Conservation (phyloP, 2,329 filamentous ascomycete species). For the Aspergillus hiratsukae region DNA sequence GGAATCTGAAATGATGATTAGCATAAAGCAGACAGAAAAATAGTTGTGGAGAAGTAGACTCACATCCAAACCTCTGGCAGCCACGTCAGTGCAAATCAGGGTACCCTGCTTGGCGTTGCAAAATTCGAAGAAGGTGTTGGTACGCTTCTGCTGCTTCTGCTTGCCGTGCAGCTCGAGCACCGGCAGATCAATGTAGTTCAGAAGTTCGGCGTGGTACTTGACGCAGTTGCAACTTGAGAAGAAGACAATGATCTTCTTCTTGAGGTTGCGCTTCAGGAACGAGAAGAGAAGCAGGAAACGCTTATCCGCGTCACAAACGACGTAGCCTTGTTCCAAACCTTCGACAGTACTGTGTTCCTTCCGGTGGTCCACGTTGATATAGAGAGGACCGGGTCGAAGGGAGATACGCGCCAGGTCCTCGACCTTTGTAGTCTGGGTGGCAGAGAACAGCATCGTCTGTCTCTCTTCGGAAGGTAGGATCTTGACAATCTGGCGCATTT, state of each 20-base stretch:
- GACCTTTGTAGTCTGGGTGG: conserved; percentile 97
- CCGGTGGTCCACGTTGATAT: conserved; percentile 92
- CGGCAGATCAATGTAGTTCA: conserved; percentile 95
- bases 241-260: conserved; percentile 98
- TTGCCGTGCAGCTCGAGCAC: conserved; percentile 87
- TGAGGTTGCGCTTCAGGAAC: conserved; percentile 84
- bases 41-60: conserved; percentile 25
- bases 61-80: conserved; percentile 85
- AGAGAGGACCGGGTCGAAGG: conserved; percentile 80
- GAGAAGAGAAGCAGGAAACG: conserved; percentile 91
- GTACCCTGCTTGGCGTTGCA: conserved; percentile 79
- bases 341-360: conserved; percentile 90
- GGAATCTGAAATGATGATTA: conserved; percentile 59
- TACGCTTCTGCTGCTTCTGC: conserved; percentile 98
- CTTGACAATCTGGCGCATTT: conserved; percentile 95
- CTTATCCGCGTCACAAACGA: conserved; percentile 88
- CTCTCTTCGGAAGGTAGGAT: conserved; percentile 81
- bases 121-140: conserved; percentile 98
- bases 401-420: conserved; percentile 95
- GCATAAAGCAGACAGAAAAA: conserved; percentile 8
- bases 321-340: conserved; percentile 91
- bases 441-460: conserved; percentile 98
- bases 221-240: conserved; percentile 89
- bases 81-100: conserved; percentile 93
- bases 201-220: conserved; percentile 89